phyloP scores from a whole-genome alignment of 345 rosid species.

The Heritiera fomes region DNA sequence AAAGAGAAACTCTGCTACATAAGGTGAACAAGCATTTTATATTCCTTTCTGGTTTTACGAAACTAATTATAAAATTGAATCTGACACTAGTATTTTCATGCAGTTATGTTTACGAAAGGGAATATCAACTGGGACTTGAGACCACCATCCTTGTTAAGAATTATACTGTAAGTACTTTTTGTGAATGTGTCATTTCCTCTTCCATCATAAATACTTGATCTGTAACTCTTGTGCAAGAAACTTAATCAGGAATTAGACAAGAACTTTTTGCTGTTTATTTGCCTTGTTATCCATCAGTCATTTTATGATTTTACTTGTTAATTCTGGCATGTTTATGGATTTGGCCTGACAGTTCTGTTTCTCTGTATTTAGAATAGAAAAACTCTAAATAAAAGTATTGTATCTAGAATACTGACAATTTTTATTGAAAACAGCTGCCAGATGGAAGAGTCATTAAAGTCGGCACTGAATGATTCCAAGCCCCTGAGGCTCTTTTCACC shows the following conservation, averaged over 20 bases:
- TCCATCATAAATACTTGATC: not conserved
- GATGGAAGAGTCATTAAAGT: slow-evolving; percentile 94
- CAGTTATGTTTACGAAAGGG: slow-evolving; percentile 96
- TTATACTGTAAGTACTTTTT: slow-evolving; percentile 56
- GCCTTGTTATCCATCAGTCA: not conserved
- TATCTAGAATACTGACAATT: not conserved
- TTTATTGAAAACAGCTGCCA: slow-evolving; percentile 63
- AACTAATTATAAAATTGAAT: not conserved
- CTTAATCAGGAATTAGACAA: not conserved
- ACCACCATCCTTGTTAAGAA: slow-evolving; percentile 93
- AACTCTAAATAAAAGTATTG: not conserved
- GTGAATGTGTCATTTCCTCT: not conserved
- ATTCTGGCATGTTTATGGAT: not conserved
- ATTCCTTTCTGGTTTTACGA: not conserved
- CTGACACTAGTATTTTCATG: slow-evolving; percentile 26
- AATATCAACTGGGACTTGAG: slow-evolving; percentile 89
- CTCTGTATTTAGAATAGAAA: not conserved
- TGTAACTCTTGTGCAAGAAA: slow-evolving; percentile 10
- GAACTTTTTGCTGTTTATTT: slow-evolving; percentile 7
- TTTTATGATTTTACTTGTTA: not conserved
- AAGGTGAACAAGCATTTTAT: slow-evolving; percentile 45
- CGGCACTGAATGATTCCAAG: slow-evolving; percentile 96
- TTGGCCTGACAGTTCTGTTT: slow-evolving; percentile 6
- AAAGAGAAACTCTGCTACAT: slow-evolving; percentile 97
- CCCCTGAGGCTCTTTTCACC: slow-evolving; percentile 96